A percentile compares a stretch with the other conserved stretches of the same genome.
Evolutionary conservation across 768 basidiomycete genomes (phyloP).

Genomic region (Hericium alpestre): DNA sequence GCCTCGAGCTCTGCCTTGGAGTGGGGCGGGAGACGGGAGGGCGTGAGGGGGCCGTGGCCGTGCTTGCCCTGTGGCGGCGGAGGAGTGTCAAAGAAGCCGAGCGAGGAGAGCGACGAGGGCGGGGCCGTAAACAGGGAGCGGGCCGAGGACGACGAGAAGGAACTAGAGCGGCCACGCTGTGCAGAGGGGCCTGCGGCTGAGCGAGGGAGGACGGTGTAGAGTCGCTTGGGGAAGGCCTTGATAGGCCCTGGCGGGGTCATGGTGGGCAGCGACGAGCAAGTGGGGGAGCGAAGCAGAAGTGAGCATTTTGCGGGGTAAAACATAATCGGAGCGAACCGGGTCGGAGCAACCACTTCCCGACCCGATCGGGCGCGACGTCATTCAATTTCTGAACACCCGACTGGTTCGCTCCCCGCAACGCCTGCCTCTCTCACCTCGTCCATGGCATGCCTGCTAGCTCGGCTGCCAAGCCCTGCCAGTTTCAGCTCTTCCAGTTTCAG

Average conservation of each 20-base stretch:
- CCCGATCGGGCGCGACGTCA: not conserved
- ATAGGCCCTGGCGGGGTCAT: conserved; percentile 29
- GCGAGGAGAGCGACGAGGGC: conserved; percentile 19
- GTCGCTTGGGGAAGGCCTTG: conserved; percentile 42
- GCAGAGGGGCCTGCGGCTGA: conserved; percentile 13
- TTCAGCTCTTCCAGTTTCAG: no score
- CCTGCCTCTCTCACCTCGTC: no score
- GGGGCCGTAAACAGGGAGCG: conserved; percentile 31
- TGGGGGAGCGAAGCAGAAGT: not conserved
- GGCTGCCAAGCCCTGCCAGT: no score
- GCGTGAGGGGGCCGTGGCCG: conserved; percentile 19
- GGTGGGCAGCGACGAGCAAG: not conserved
- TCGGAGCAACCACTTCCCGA: not conserved
- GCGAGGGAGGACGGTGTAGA: conserved; percentile 35
- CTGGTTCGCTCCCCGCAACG: no score
- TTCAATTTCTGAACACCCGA: no score
- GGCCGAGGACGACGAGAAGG: conserved; percentile 23
- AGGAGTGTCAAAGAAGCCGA: conserved; percentile 32
- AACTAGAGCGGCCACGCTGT: conserved; percentile 32
- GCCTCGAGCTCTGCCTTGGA: conserved; percentile 34
- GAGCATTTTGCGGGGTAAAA: no score
- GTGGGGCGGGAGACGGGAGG: conserved; percentile 35
- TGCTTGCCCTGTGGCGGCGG: conserved; percentile 26
- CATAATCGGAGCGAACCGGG: no score
- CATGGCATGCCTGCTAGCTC: no score